Evolutionary conservation across 345 rosid species (phyloP), one percentile per base, ranked within the genome.

Genomic region (Ceriops zippeliana): DNA sequence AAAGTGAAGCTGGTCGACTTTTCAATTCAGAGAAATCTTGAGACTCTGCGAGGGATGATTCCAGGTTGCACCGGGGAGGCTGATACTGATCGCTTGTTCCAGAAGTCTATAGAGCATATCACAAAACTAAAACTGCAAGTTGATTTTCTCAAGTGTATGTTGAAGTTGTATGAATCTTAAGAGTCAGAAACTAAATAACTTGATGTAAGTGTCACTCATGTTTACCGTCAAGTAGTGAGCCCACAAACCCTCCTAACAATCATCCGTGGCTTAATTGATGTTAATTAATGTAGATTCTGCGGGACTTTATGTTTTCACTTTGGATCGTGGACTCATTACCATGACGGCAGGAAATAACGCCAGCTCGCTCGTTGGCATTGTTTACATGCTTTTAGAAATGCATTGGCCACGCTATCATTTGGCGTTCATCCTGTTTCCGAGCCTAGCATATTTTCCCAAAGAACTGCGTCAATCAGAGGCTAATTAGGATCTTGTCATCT

Each of bases 91-190:
- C 76, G 77, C 32, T 52, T 87, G 86, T 82, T 87, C 54, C 73
- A 63, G 63, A 85, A 80, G 63, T 83, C 85, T 62, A 74, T 81
- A 35, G 61, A 80, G 67, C 88, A 85, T 79, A 79, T 83, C 19
- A 20, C 74, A 42, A 74, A 66, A 71, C 81, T 83, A 31, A 69
- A 83, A 54, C 72, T 79, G 65, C 84, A 83, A 70, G 75, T 85
- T 74, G 38, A 37, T 75, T 54, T 79, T 53, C 86, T 83, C 19
- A 75, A 65, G 71, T 68, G 61, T n/a, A 73, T 83, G 63, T 70
- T 76, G 72, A 70, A 80, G 54, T 62, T 79, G n/a, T 69, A 31
- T 66, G 82, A 76, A 22, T 66, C 75, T 67, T 78, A 76, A 76
- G 4, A 22, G 27, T 22, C 30, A 7, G 27, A 9, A 22, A 54